Percentiles rank a stretch among this genome's conserved stretches.
Conservation (phyloP, 345 rosid genomes). For the Kernera saxatilis region DNA sequence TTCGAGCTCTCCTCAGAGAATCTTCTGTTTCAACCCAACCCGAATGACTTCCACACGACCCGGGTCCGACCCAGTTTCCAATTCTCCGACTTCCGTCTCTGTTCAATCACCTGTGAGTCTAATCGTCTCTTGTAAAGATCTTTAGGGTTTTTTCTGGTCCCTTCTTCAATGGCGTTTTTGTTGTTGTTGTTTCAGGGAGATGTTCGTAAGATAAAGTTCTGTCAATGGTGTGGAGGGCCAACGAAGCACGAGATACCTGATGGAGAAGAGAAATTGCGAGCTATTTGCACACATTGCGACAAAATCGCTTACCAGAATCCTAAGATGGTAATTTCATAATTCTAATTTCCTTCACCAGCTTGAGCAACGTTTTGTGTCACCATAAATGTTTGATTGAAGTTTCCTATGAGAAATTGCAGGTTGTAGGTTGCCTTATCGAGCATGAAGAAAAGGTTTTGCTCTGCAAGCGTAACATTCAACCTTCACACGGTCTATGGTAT, state of each 20-base stretch:
- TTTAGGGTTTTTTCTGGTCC: neutral
- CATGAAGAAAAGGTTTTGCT: constrained; percentile 80
- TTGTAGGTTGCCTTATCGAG: constrained; percentile 95
- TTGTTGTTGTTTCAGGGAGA: constrained; percentile 39
- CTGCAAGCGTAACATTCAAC: constrained; percentile 96
- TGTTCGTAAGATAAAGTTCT: constrained; percentile 66
- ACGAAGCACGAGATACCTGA: constrained; percentile 84
- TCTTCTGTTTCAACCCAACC: constrained; percentile 25
- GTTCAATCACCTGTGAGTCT: constrained; percentile 60
- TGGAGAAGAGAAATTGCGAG: constrained; percentile 88
- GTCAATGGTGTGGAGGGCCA: constrained; percentile 98
- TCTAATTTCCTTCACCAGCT: too few species aligned
- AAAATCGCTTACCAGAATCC: constrained; percentile 92
- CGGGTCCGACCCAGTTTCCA: constrained; percentile 44
- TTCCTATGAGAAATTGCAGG: constrained; percentile 38
- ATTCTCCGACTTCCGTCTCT: constrained; percentile 33
- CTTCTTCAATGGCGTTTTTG: neutral
- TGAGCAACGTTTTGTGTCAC: neutral
- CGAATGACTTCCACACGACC: constrained; percentile 42
- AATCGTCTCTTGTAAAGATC: neutral
- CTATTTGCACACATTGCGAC: constrained; percentile 75
- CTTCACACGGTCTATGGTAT: constrained; percentile 72
- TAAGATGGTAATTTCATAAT: too few species aligned
- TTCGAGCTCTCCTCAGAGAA: constrained; percentile 21
- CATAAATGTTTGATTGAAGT: neutral